phyloP scores from a whole-genome alignment of 2,329 filamentous ascomycete genomes.

The Drechslerella stenobrocha region DNA sequence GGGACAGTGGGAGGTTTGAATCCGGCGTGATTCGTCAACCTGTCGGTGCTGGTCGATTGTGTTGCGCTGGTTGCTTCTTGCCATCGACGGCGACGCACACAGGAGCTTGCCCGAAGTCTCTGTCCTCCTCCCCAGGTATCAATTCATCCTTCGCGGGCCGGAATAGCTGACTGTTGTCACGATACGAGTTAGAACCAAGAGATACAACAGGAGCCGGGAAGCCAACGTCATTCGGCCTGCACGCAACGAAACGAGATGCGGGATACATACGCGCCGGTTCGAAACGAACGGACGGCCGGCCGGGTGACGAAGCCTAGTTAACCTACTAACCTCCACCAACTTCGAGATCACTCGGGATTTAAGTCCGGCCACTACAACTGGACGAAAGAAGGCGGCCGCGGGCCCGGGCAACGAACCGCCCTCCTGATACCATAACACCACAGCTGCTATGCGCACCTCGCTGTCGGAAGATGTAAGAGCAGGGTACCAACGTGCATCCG shows the following conservation, averaged over 20 bases:
- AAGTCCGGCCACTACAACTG: not conserved
- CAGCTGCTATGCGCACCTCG: not conserved
- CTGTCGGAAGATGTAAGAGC: not conserved
- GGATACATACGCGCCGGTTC: not conserved
- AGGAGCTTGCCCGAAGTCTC: too few relatives aligned
- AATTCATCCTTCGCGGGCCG: too few relatives aligned
- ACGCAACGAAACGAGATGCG: not conserved
- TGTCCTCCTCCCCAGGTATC: too few relatives aligned
- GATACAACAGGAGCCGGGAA: slow-evolving; percentile 3
- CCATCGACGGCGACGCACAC: too few relatives aligned
- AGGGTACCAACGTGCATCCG: slow-evolving; percentile 3
- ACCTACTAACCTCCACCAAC: not conserved
- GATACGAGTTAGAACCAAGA: not conserved
- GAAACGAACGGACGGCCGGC: not conserved
- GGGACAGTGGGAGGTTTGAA: not conserved
- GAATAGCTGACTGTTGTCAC: too few relatives aligned
- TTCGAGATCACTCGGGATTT: not conserved
- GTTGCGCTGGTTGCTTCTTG: too few relatives aligned
- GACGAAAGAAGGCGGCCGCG: not conserved
- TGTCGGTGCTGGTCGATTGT: too few relatives aligned
- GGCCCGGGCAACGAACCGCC: slow-evolving; percentile 5
- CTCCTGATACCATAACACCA: not conserved
- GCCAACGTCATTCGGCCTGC: slow-evolving; percentile 7
- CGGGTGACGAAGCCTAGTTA: not conserved
- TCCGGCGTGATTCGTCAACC: slow-evolving; percentile 5